phyloP scores from a whole-genome alignment of 768 basidiomycete genomes.

The Leucosporidium yakuticum region DNA sequence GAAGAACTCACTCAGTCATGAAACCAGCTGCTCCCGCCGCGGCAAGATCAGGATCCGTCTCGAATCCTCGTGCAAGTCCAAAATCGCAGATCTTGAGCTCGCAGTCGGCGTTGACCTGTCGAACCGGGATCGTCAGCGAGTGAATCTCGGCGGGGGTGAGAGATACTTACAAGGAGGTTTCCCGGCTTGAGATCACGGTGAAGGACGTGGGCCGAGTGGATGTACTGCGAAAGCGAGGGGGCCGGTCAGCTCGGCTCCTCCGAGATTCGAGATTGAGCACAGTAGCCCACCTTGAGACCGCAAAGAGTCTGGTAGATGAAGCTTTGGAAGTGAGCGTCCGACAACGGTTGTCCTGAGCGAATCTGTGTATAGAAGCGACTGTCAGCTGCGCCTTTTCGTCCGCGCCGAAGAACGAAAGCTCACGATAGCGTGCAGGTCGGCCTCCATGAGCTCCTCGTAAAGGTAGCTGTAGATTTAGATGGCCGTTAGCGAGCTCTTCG shows the following conservation, averaged over 20 bases:
- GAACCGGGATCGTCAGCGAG: slow-evolving; percentile 43
- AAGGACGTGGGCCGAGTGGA: slow-evolving; percentile 49
- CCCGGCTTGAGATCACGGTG: slow-evolving; percentile 51
- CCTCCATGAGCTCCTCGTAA: slow-evolving; percentile 99
- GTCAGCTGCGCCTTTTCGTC: not conserved
- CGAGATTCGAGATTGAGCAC: not conserved
- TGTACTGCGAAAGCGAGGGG: slow-evolving; percentile 42
- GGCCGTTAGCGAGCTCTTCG: not conserved
- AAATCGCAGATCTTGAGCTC: slow-evolving; percentile 99
- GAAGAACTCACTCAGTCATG: slow-evolving; percentile 87
- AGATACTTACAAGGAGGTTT: slow-evolving; percentile 42
- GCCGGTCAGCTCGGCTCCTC: not conserved
- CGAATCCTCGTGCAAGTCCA: slow-evolving; percentile 62
- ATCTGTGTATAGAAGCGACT: slow-evolving; percentile 40
- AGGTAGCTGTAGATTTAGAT: slow-evolving; percentile 33
- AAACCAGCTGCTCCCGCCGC: slow-evolving; percentile 55
- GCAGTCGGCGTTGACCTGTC: slow-evolving; percentile 93
- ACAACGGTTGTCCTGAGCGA: slow-evolving; percentile 48
- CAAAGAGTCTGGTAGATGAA: slow-evolving; percentile 99
- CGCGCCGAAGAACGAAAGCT: not conserved
- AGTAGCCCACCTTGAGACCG: slow-evolving; percentile 73
- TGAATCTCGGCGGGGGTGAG: not conserved
- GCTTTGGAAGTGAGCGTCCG: slow-evolving; percentile 54
- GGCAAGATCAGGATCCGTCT: slow-evolving; percentile 30
- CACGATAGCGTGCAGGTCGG: slow-evolving; percentile 97